Evolutionary conservation across 73 alveolate species (phyloP).

Genomic region (Paramecium octaurelia): DNA sequence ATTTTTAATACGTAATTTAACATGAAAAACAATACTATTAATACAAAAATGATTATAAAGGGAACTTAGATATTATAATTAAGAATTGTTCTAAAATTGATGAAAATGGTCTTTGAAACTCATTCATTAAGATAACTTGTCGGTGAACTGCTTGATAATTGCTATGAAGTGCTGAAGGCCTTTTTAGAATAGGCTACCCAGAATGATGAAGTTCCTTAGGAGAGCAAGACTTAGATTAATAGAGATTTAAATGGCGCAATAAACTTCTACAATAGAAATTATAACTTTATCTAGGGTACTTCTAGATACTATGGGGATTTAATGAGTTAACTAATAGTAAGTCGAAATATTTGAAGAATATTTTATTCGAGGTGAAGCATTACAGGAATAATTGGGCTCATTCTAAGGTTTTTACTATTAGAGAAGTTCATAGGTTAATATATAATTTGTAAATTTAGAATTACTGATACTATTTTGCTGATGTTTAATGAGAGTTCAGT

Average conservation of each 20-base stretch:
- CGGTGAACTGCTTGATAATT: background rate
- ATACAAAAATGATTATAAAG: background rate
- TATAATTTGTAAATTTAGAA: background rate
- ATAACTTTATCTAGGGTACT: background rate
- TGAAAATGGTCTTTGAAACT: background rate
- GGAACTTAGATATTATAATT: too few species aligned
- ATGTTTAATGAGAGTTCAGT: background rate
- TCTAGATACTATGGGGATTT: background rate
- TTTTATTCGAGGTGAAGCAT: conserved; percentile 13
- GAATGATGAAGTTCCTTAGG: background rate
- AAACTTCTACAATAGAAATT: background rate
- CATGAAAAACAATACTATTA: too few species aligned
- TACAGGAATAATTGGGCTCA: conserved; percentile 35
- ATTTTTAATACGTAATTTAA: too few species aligned
- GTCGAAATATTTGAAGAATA: background rate
- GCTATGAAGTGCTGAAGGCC: background rate
- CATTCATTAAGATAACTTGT: background rate
- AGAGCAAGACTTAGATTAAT: background rate
- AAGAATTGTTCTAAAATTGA: background rate
- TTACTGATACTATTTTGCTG: background rate
- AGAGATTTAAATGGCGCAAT: background rate
- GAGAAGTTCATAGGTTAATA: background rate
- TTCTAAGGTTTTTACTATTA: background rate
- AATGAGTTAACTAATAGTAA: background rate
- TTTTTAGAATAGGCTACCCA: background rate